A percentile compares a stretch with the other conserved stretches of the same genome.
These are phyloP conservation scores for bread wheat (Triticum aestivum) DNA, from an alignment of 176 grass and related monocot species.

Conservation along the genomic window DNA sequence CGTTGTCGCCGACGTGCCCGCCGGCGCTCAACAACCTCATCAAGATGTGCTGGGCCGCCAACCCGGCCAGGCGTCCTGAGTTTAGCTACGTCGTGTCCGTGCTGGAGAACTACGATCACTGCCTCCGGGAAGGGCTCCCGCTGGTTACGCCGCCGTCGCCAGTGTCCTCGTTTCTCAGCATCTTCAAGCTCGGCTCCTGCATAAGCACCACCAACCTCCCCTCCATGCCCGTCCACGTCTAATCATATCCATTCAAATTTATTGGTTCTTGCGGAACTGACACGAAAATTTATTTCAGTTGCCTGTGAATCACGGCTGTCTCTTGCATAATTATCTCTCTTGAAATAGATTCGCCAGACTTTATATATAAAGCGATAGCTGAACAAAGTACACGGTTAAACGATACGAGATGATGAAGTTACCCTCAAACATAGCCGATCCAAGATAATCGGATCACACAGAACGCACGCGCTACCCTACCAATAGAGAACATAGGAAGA, in stretches of 20 bases:
- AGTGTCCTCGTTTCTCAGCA: constrained; percentile 24
- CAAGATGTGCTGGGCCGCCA: constrained; percentile 58
- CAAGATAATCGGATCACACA: no score
- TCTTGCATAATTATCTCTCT: no score
- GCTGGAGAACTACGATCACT: constrained; percentile 66
- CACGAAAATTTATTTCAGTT: no score
- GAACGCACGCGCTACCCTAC: no score
- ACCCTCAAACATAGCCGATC: no score
- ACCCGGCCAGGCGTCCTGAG: constrained; percentile 52
- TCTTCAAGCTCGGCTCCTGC: constrained; percentile 51
- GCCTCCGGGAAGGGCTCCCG: constrained; percentile 53
- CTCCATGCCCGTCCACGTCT: constrained; percentile 29
- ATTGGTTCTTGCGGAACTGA: no score
- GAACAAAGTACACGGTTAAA: no score
- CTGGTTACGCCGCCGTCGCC: constrained; percentile 29
- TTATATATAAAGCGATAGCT: no score
- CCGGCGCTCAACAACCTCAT: constrained; percentile 57
- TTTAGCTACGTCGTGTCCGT: constrained; percentile 58
- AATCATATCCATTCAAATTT: not conserved
- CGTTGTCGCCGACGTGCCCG: constrained; percentile 48
- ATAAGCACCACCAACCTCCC: constrained; percentile 31
- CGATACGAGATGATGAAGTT: no score
- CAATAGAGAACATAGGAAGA: no score
- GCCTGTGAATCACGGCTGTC: no score
- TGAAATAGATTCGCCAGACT: no score